Conservation (phyloP, 192 early-diverging fungal genomes). For the Podila clonocystis region DNA sequence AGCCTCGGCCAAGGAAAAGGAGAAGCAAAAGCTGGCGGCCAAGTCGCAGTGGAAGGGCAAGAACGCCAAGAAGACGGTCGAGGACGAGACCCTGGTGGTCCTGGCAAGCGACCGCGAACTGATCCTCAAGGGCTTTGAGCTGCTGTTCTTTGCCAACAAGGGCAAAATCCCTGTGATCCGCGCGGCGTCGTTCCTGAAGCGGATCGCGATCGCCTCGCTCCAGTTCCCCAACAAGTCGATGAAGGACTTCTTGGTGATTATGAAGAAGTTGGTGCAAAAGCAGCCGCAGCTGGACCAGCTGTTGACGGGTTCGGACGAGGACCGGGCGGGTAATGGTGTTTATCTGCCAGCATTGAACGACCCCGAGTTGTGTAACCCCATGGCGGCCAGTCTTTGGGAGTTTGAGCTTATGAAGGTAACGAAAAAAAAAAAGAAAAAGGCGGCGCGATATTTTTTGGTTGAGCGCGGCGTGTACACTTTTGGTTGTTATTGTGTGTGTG, state of each 20-base stretch:
- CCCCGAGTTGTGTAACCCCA: constrained; percentile 95
- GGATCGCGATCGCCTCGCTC: constrained; percentile 74
- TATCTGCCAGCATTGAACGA: constrained; percentile 86
- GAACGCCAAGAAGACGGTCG: constrained; percentile 29
- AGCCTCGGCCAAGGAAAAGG: constrained; percentile 41
- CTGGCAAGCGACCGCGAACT: constrained; percentile 81
- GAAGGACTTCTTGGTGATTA: constrained; percentile 71
- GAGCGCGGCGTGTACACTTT: too few species aligned
- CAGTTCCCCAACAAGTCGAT: constrained; percentile 82
- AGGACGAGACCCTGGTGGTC: constrained; percentile 52
- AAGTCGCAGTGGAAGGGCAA: constrained; percentile 43
- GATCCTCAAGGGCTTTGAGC: constrained; percentile 83
- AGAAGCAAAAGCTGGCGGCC: constrained; percentile 38
- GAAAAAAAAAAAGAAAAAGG: constrained; percentile 21
- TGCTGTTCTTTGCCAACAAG: constrained; percentile 81
- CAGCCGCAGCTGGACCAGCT: constrained; percentile 63
- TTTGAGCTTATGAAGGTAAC: constrained; percentile 78
- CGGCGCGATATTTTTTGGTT: background rate
- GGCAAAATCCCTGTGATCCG: constrained; percentile 80
- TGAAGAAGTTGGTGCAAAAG: constrained; percentile 69
- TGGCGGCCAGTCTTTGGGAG: constrained; percentile 92
- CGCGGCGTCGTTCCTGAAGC: constrained; percentile 90
- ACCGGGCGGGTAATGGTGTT: constrained; percentile 73
- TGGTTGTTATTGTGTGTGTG: too few species aligned
- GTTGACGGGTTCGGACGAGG: constrained; percentile 58